Evolutionary conservation across 2,329 filamentous ascomycete genomes (phyloP).

Genomic region (Colletotrichum trifolii): DNA sequence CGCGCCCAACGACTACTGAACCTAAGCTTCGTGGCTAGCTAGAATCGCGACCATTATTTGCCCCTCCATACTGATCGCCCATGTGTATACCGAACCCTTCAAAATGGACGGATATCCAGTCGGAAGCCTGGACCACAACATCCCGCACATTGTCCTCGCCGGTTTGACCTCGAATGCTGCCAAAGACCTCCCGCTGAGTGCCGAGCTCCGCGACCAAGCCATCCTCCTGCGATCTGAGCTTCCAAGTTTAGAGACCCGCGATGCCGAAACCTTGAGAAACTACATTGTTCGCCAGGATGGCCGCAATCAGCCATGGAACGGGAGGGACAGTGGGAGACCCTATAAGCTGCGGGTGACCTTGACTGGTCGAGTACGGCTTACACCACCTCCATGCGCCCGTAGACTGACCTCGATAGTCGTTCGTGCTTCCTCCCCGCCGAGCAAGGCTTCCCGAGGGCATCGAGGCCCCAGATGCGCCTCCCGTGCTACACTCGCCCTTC

Average conservation of each 20-base stretch:
- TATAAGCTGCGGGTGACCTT: constrained; percentile 76
- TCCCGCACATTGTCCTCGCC: constrained; percentile 85
- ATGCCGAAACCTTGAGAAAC: constrained; percentile 72
- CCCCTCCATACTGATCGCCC: constrained; percentile 36
- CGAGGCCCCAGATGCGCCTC: constrained; percentile 57
- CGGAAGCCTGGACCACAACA: constrained; percentile 86
- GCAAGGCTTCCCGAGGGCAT: constrained; percentile 64
- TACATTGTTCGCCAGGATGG: constrained; percentile 76
- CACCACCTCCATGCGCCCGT: constrained; percentile 34
- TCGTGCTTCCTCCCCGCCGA: constrained; percentile 67
- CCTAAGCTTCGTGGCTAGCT: neutral
- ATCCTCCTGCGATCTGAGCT: constrained; percentile 77
- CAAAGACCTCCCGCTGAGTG: constrained; percentile 55
- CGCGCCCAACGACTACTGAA: neutral
- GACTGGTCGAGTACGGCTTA: constrained; percentile 79
- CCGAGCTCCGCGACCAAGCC: constrained; percentile 67
- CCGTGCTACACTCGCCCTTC: constrained; percentile 86
- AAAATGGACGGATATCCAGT: constrained; percentile 82
- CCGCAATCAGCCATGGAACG: constrained; percentile 74
- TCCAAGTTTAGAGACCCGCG: constrained; percentile 71
- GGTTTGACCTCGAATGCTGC: constrained; percentile 67
- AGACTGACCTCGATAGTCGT: constrained; percentile 56
- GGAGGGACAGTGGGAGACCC: constrained; percentile 61
- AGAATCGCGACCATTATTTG: constrained; percentile 1
- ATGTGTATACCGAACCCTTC: constrained; percentile 40